phyloP scores from a whole-genome alignment of 1,284 basidiomycete genomes.

The Tylopilus orsonianus region DNA sequence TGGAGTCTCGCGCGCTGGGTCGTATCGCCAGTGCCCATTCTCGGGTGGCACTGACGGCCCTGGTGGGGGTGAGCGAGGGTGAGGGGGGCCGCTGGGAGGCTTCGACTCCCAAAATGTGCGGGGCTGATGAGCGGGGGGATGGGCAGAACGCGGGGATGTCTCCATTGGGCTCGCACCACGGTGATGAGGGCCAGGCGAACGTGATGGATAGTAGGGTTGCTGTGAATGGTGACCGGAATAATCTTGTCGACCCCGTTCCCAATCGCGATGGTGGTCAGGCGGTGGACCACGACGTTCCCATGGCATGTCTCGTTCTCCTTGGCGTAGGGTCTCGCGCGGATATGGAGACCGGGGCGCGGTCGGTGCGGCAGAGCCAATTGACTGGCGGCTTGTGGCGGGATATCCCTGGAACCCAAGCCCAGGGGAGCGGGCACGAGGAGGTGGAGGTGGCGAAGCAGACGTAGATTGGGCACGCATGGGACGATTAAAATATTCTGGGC shows the following conservation, averaged over 20 bases:
- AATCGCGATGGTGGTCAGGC: slow-evolving; percentile 45
- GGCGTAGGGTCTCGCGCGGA: slow-evolving; percentile 43
- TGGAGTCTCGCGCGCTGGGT: slow-evolving; percentile 33
- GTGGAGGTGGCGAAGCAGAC: slow-evolving; percentile 55
- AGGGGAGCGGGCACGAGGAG: slow-evolving; percentile 45
- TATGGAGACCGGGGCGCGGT: slow-evolving; percentile 56
- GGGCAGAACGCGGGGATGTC: slow-evolving; percentile 54
- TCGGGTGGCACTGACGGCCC: slow-evolving; percentile 19
- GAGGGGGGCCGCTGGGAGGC: slow-evolving; percentile 28
- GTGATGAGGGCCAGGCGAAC: slow-evolving; percentile 33
- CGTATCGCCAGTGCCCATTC: slow-evolving; percentile 35
- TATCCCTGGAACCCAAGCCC: slow-evolving; percentile 46
- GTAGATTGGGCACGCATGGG: slow-evolving; percentile 49
- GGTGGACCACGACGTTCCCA: slow-evolving; percentile 55
- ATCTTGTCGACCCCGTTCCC: slow-evolving; percentile 53
- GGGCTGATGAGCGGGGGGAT: slow-evolving; percentile 30
- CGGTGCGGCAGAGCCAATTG: slow-evolving; percentile 54
- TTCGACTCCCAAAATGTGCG: slow-evolving; percentile 35
- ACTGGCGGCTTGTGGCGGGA: slow-evolving; percentile 44
- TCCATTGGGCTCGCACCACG: slow-evolving; percentile 42
- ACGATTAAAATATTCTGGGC: slow-evolving; percentile 52
- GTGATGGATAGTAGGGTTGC: slow-evolving; percentile 29
- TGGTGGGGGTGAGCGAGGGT: slow-evolving; percentile 27
- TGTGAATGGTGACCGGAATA: slow-evolving; percentile 42
- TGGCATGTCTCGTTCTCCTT: slow-evolving; percentile 42